Evolutionary conservation across 805 yeast genomes (phyloP).

Genomic region (Wickerhamiella kurtzmanii): DNA sequence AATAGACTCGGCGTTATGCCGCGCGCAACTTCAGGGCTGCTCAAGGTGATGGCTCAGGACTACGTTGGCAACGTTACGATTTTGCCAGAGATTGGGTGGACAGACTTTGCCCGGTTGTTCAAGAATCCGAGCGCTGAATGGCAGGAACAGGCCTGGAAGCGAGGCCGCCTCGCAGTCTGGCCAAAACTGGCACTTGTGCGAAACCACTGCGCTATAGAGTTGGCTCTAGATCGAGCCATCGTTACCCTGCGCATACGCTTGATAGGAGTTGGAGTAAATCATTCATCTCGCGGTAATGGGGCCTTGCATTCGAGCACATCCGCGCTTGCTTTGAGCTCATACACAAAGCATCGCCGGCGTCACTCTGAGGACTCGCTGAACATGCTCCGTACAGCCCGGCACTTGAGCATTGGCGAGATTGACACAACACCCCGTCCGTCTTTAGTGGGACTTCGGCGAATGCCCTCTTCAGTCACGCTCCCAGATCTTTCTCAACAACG

Average conservation of each 20-base stretch:
- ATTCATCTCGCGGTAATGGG: background rate
- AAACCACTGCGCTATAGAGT: conserved; percentile 83
- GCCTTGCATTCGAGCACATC: background rate
- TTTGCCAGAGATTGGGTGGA: conserved; percentile 52
- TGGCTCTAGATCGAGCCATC: conserved; percentile 72
- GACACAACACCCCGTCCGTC: background rate
- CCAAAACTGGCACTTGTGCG: conserved; percentile 73
- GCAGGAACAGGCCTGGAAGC: conserved; percentile 48
- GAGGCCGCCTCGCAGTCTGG: conserved; percentile 93
- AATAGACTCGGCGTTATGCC: conserved; percentile 67
- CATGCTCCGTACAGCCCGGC: background rate
- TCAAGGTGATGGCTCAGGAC: conserved; percentile 67
- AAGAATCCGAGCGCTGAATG: conserved; percentile 74
- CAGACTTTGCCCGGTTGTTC: conserved; percentile 50
- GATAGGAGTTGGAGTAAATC: conserved; percentile 5
- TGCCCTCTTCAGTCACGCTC: background rate
- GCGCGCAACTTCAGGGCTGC: conserved; percentile 56
- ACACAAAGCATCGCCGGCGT: background rate
- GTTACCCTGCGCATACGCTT: conserved; percentile 37
- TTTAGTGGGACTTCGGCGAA: background rate
- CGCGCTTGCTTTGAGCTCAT: background rate
- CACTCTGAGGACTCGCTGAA: background rate
- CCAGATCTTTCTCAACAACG: background rate
- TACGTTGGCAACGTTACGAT: conserved; percentile 93
- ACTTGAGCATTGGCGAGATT: background rate